Evolutionary conservation across 164 flowering plant species (phyloP), one percentile per base, ranked within the genome.

Genomic region (Warburgia ugandensis): DNA sequence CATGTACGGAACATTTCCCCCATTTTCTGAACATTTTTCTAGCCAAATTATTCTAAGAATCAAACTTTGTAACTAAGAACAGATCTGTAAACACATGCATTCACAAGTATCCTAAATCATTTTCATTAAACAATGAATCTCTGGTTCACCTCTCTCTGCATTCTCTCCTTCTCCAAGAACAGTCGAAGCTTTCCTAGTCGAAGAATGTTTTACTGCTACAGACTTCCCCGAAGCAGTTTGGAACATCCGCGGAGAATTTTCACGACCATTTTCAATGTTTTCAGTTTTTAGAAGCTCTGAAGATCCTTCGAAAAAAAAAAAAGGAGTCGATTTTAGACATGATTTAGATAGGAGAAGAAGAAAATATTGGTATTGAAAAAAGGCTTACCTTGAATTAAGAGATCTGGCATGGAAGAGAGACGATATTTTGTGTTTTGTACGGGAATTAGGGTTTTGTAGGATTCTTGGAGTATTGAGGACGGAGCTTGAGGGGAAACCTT

Each of bases 331-430:
- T n/a, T n/a, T n/a, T n/a, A n/a, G n/a, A n/a, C n/a, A n/a, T 40
- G 14, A 55, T 12, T 47, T 0, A 50, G 32, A 26, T 21, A 45
- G 51, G 41, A 26, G 42, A 25, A 63, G 41, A 38, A 45, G 45
- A 40, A 55, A 27, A 25, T n/a, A n/a, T n/a, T n/a, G 6, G 21
- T 8, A 17, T 31, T 16, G 6, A 0, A 4, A 36, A 11, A 11
- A 25, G 5, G 36, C 26, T 21, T 48, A 76, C 88, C 83, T 81
- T 73, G 71, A 44, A 65, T 56, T 64, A 83, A 55, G 26, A 83
- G 79, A 68, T 81, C 91, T 3, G 61, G 49, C 75, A 81, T 77
- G 56, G 91, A 81, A 54, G 89, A 81, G 26, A 78, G 74, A 30
- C 68, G 77, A 43, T n/a, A n/a, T n/a, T n/a, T n/a, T n/a, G n/a